Evolutionary conservation across 495 filamentous ascomycete species (phyloP).

Genomic region (Podospora tetraspora): DNA sequence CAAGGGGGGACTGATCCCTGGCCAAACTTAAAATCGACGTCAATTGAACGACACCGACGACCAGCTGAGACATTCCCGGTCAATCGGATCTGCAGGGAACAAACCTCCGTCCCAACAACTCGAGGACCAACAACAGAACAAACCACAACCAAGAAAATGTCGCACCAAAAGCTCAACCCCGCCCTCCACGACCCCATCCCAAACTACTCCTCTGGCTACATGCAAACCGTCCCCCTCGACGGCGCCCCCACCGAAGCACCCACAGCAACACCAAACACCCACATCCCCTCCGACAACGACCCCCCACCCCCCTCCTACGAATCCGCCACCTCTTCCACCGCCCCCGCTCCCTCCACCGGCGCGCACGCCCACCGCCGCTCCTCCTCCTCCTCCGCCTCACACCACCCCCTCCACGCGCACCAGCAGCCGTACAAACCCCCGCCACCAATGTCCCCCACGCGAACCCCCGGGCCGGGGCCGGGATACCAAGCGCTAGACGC

Average conservation of each 20-base stretch:
- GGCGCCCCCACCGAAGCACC: not conserved
- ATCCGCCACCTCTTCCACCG: not conserved
- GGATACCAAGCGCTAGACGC: not conserved
- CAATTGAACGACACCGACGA: not conserved
- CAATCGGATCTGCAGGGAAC: not conserved
- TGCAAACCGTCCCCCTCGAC: slow-evolving; percentile 6
- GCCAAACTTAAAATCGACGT: not conserved
- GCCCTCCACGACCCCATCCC: not conserved
- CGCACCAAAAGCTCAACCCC: not conserved
- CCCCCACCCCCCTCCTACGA: slow-evolving; percentile 3
- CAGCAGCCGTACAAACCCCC: not conserved
- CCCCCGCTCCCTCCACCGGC: not conserved
- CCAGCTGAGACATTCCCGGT: not conserved
- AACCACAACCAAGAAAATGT: not conserved
- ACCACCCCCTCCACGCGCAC: not conserved
- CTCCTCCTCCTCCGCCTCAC: not conserved
- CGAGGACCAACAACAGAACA: not conserved
- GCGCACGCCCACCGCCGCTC: not conserved
- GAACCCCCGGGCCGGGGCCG: not conserved
- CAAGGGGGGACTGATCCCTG: not conserved
- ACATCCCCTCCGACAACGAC: not conserved
- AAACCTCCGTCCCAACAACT: too few relatives aligned
- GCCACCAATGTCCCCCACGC: not conserved
- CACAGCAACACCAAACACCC: not conserved
- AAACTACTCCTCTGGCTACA: not conserved